phyloP scores from a whole-genome alignment of 768 basidiomycete genomes.

The Amanita fuliginea region DNA sequence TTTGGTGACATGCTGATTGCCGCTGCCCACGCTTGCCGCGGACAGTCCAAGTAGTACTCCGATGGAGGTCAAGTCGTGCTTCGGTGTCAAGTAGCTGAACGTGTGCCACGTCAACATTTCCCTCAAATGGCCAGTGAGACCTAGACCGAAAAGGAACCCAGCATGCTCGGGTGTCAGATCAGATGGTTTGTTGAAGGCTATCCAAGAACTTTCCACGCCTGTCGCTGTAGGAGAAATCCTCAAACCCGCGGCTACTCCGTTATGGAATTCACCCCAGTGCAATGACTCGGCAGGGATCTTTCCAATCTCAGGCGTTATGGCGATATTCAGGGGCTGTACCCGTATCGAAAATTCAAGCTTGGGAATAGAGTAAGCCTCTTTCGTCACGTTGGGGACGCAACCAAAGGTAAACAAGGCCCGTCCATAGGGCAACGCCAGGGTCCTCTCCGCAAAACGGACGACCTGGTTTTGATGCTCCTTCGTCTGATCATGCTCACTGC shows the following conservation, averaged over 20 bases:
- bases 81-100: constrained; percentile 88
- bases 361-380: constrained; percentile 71
- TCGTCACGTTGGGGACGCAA: constrained; percentile 61
- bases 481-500: constrained; percentile 78
- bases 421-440: constrained; percentile 83
- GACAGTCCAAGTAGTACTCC: constrained; percentile 90
- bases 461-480: constrained; percentile 81
- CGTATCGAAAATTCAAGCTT: constrained; percentile 70
- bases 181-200: constrained; percentile 88
- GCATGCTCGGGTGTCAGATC: constrained; percentile 90
- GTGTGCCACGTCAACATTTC: constrained; percentile 93
- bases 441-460: constrained; percentile 73
- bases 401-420: constrained; percentile 89
- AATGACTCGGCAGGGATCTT: constrained; percentile 64
- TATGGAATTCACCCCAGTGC: constrained; percentile 96
- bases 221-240: constrained; percentile 66
- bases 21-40: constrained; percentile 79
- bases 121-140: constrained; percentile 83
- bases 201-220: constrained; percentile 89
- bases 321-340: constrained; percentile 61
- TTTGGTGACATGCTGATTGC: constrained; percentile 82
- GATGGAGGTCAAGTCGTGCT: constrained; percentile 92
- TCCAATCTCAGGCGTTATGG: constrained; percentile 54
- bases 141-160: constrained; percentile 90
- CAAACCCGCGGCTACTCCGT: constrained; percentile 88